These are phyloP conservation scores for Scleromitrula shiraiana DNA, from an alignment of 2,329 filamentous ascomycete genomes.

Conservation along the genomic window DNA sequence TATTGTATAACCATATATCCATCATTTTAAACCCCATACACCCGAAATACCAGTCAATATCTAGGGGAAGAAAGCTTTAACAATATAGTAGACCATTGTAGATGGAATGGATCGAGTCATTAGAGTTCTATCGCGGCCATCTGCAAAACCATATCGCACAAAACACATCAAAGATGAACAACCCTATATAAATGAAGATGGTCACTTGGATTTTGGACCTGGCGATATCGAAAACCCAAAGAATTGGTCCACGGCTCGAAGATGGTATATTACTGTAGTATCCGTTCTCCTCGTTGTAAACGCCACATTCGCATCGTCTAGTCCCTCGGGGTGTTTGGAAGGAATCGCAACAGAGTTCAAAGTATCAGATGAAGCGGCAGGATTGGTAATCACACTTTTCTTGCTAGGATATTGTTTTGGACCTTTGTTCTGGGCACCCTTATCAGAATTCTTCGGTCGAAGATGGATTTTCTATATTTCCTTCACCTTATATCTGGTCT, in stretches of 20 bases:
- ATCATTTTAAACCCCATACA: no score
- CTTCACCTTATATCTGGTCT: slow-evolving; percentile 49
- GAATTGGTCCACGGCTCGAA: slow-evolving; percentile 28
- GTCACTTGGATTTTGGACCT: slow-evolving; percentile 34
- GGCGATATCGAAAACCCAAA: slow-evolving; percentile 38
- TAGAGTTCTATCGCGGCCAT: slow-evolving; percentile 22
- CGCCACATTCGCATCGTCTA: slow-evolving; percentile 35
- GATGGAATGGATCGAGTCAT: slow-evolving; percentile 22
- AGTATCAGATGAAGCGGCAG: slow-evolving; percentile 32
- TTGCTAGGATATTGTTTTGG: slow-evolving; percentile 39
- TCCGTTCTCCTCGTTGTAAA: slow-evolving; percentile 34
- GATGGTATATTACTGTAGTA: slow-evolving; percentile 35
- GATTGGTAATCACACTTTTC: slow-evolving; percentile 37
- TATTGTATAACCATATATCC: no score
- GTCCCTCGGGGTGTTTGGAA: slow-evolving; percentile 33
- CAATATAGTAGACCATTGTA: no score
- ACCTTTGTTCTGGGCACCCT: slow-evolving; percentile 36
- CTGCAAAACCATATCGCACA: slow-evolving; percentile 25
- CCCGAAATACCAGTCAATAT: no score
- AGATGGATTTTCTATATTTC: slow-evolving; percentile 52
- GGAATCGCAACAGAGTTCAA: slow-evolving; percentile 32
- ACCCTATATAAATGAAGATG: slow-evolving; percentile 18
- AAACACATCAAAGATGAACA: slow-evolving; percentile 12
- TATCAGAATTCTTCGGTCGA: slow-evolving; percentile 48
- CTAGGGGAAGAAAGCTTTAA: no score